A percentile compares a stretch with the other conserved stretches of the same genome.
Conservation (phyloP, 164 flowering plant species). For the Aristolochia contorta region DNA sequence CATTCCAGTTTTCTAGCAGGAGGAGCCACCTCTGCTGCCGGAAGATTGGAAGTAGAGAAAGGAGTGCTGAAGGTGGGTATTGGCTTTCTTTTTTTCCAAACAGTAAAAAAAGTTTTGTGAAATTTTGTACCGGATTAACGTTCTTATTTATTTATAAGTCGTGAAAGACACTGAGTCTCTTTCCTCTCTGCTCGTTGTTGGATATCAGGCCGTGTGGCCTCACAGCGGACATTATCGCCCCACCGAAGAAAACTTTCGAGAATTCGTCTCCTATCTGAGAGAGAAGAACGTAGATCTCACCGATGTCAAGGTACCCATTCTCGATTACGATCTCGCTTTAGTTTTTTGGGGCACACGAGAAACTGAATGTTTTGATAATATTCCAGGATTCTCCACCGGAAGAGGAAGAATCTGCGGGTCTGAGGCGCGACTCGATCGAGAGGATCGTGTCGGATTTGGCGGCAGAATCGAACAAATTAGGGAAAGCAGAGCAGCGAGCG, state of each 20-base stretch:
- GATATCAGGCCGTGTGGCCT: conserved; percentile 94
- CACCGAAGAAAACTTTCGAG: conserved; percentile 82
- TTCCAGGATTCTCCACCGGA: conserved; percentile 48
- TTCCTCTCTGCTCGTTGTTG: background rate
- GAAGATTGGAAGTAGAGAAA: conserved; percentile 60
- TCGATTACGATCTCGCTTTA: background rate
- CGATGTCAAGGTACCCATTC: conserved; percentile 51
- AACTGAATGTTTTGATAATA: too few species aligned
- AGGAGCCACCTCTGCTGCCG: conserved; percentile 92
- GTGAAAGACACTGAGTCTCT: too few species aligned
- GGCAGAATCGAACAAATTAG: too few species aligned
- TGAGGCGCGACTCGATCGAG: conserved; percentile 1
- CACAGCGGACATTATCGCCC: conserved; percentile 97
- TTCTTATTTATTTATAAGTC: too few species aligned
- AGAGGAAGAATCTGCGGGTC: conserved; percentile 32
- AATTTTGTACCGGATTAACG: too few species aligned
- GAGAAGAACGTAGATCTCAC: conserved; percentile 61
- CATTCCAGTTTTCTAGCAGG: conserved; percentile 99
- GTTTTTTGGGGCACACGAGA: too few species aligned
- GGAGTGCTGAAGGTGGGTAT: conserved; percentile 61
- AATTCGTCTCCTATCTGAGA: conserved; percentile 54
- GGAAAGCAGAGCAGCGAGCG: conserved; percentile 2
- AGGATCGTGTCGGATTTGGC: too few species aligned
- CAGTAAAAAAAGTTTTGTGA: too few species aligned
- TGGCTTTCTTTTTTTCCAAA: too few species aligned